Conservation (phyloP, 305 asterid species). For the Rubia peregrina region DNA sequence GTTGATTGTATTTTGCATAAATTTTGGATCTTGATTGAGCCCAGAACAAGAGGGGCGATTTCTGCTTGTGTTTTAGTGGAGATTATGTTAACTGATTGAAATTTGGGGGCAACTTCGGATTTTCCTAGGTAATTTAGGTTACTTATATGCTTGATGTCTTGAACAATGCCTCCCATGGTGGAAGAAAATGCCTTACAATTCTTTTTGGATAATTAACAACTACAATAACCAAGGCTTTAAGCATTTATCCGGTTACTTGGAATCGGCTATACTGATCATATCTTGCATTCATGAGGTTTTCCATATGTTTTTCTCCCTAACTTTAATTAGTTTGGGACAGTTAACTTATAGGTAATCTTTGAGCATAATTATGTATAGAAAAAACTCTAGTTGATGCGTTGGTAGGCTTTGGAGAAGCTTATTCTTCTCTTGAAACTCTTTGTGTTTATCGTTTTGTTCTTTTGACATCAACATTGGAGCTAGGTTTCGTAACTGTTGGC, state of each 20-base stretch:
- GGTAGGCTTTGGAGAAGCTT: background rate
- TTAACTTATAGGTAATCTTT: background rate
- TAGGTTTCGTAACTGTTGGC: background rate
- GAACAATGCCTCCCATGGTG: background rate
- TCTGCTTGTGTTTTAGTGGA: background rate
- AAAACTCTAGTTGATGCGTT: background rate
- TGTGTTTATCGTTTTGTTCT: background rate
- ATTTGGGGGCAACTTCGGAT: background rate
- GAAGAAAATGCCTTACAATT: background rate
- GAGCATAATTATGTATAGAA: background rate
- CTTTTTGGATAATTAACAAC: background rate
- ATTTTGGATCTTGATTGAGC: background rate
- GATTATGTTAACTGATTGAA: background rate
- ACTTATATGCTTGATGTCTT: background rate
- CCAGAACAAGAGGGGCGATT: background rate
- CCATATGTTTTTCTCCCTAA: background rate
- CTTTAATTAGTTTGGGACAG: background rate
- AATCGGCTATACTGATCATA: background rate
- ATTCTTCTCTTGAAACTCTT: background rate
- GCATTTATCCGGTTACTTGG: too few relatives aligned
- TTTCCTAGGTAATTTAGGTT: background rate
- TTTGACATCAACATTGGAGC: background rate
- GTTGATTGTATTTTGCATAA: background rate
- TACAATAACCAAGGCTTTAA: background rate
- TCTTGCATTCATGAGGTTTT: background rate